Evolutionary conservation across 208 protist species (phyloP).

Genomic region (Porcisia hertigi): DNA sequence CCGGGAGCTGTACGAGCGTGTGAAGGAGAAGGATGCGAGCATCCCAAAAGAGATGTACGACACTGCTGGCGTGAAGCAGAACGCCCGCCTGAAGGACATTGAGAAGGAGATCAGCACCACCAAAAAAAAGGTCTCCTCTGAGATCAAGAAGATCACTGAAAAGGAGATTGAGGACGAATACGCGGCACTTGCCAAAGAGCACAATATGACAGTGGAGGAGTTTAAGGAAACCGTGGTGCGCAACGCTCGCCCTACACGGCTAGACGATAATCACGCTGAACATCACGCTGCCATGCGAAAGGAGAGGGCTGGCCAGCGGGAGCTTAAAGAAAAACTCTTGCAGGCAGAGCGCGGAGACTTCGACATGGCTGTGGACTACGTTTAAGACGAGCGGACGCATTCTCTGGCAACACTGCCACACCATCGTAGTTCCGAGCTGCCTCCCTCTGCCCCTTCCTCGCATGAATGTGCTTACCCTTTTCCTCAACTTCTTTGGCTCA

Average conservation of each 20-base stretch:
- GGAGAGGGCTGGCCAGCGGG: slow-evolving; percentile 45
- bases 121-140: slow-evolving; percentile 65
- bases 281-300: slow-evolving; percentile 19
- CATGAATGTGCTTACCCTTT: neutral
- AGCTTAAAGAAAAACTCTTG: slow-evolving; percentile 51
- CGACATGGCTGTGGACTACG: slow-evolving; percentile 50
- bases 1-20: slow-evolving; percentile 58
- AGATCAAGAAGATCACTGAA: slow-evolving; percentile 64
- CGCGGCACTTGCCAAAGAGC: slow-evolving; percentile 55
- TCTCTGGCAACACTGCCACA: neutral
- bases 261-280: slow-evolving; percentile 1
- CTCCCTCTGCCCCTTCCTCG: neutral
- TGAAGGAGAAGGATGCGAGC: slow-evolving; percentile 63
- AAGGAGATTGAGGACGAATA: slow-evolving; percentile 61
- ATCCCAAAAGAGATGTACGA: slow-evolving; percentile 47
- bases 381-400: slow-evolving; percentile 20
- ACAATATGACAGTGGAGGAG: slow-evolving; percentile 68
- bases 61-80: slow-evolving; percentile 67
- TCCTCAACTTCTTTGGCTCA: neutral
- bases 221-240: slow-evolving; percentile 31
- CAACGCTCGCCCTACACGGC: slow-evolving; percentile 10
- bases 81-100: slow-evolving; percentile 90
- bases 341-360: slow-evolving; percentile 24
- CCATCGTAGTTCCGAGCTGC: too few species aligned
- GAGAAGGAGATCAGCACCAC: slow-evolving; percentile 83